Evolutionary conservation across 108 stramenopile genomes (phyloP).

Genomic region (Poteriospumella lacustris): DNA sequence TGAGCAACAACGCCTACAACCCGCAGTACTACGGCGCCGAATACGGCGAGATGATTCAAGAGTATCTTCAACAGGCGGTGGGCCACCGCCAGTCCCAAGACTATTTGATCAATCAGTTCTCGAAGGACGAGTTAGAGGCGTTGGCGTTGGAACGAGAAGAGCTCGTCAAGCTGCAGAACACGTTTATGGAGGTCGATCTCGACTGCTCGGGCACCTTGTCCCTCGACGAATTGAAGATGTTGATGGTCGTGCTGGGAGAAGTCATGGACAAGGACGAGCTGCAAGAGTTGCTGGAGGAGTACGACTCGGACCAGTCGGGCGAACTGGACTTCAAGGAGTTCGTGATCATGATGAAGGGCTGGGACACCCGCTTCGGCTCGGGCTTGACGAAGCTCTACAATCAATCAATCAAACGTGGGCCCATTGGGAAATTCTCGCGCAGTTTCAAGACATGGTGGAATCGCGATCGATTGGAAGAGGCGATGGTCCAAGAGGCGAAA

Average conservation of each 20-base stretch:
- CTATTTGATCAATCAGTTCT: background rate
- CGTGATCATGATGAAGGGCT: conserved; percentile 14
- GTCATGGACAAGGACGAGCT: conserved; percentile 11
- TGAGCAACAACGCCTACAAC: background rate
- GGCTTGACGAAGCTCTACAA: background rate
- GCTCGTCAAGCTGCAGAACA: background rate
- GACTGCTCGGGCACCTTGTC: background rate
- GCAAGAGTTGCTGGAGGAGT: background rate
- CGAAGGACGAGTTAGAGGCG: background rate
- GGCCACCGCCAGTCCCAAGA: background rate
- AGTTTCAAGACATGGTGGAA: conserved; percentile 17
- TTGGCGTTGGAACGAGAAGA: background rate
- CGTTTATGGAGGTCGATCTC: conserved; percentile 22
- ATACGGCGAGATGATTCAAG: conserved; percentile 24
- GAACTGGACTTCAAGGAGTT: conserved; percentile 20
- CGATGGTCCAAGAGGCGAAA: too few relatives aligned
- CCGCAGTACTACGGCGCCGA: conserved; percentile 9
- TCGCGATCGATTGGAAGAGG: background rate
- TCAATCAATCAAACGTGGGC: background rate
- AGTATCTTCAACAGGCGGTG: conserved; percentile 11
- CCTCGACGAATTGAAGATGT: conserved; percentile 28
- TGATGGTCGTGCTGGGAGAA: conserved; percentile 24
- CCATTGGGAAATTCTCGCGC: background rate
- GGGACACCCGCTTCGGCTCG: conserved; percentile 10
- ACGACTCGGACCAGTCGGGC: background rate